Conservation (phyloP, 257 asterid species). For the Salvia miltiorrhiza region DNA sequence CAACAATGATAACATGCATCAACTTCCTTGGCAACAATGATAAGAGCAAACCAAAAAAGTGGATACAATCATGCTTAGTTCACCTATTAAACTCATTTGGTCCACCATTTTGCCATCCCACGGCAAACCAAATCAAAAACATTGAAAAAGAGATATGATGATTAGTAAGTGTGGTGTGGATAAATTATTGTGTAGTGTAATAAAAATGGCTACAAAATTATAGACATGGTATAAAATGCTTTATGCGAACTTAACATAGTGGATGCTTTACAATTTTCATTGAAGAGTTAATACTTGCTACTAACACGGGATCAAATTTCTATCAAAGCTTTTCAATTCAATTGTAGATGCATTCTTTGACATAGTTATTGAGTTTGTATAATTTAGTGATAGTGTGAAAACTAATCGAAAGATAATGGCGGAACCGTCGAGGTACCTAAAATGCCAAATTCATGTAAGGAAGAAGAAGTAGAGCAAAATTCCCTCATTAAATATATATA, state of each 20-base stretch:
- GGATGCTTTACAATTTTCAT: no score
- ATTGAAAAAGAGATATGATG: not conserved
- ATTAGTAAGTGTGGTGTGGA: not conserved
- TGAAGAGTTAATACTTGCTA: no score
- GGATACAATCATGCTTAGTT: constrained; percentile 8
- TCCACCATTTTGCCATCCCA: constrained; percentile 28
- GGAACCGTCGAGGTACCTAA: no score
- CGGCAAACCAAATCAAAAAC: constrained; percentile 14
- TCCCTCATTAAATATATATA: not conserved
- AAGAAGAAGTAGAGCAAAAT: not conserved
- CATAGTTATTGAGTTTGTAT: no score
- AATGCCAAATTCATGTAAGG: not conserved
- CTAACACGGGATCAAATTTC: no score
- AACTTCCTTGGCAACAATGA: constrained; percentile 17
- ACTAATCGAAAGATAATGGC: no score
- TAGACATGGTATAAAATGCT: not conserved
- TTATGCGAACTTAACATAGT: not conserved
- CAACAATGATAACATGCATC: constrained; percentile 22
- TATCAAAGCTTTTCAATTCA: not conserved
- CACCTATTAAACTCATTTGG: constrained; percentile 24
- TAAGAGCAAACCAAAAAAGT: constrained; percentile 8
- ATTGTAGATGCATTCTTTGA: no score
- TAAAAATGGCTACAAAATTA: not conserved
- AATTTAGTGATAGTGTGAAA: no score
- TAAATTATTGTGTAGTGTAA: not conserved